Evolutionary conservation across 768 basidiomycete genomes (phyloP), one percentile per base, ranked within the genome.

Genomic region (Erythrobasidium yunnanense): DNA sequence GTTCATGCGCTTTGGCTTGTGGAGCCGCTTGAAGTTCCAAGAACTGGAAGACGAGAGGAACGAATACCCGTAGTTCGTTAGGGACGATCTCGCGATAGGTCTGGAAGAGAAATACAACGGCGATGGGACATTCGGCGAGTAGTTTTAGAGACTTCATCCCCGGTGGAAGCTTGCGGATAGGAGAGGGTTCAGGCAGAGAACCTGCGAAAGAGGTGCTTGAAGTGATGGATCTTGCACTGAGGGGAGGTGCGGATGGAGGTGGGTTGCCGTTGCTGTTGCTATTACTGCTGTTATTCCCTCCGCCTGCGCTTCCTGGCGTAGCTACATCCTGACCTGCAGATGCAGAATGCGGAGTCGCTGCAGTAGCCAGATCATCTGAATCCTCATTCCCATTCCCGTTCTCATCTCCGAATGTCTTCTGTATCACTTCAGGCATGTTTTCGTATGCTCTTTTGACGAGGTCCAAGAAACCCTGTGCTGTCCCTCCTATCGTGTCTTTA

Each of bases 141-240:
- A 95, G 87, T 76, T 95, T 96, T 80, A 95, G 91, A 74, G 90
- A 92, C 66, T 84, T 83, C 60, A 85, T 82, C 51, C 86, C 84
- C 6, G 57, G 70, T 60, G 71, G 71, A 47, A 65, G 69, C 22
- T 51, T 49, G 18, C 60, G 47, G 29, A 63, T 63, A 17, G 27
- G 33, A 51, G 38, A 45, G 34, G 34, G n/a, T 15, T 58, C 56
- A 4, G 22, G 23, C 38, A 11, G 38, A 11, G 38, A 11, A n/a
- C 11, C 38, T 42, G 11, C 38, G 38, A n/a, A 42, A 42, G 38
- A 42, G n/a, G 38, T 42, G 11, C 11, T 58, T 23, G 38, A 42
- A 42, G 38, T 42, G 11, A 42, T 58, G 27, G 38, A 47, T 27
- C 56, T 15, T 46, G 56, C 56, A 58, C 38, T 47, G 22, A 49